phyloP scores from a whole-genome alignment of 352 stramenopile species.

The Pythium chondricola region DNA sequence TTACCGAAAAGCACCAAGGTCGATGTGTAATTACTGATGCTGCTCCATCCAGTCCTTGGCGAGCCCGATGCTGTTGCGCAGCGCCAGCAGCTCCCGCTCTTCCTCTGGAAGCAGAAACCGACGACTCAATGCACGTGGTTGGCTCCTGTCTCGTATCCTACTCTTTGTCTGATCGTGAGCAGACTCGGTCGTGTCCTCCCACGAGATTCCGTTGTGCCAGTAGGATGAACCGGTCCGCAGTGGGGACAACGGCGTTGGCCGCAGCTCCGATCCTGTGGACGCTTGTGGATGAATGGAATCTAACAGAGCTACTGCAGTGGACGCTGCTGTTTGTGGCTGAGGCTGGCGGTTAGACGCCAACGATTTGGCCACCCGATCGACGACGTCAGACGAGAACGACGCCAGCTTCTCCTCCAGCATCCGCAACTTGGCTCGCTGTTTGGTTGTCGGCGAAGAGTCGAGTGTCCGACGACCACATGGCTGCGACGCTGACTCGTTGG shows the following conservation, averaged over 20 bases:
- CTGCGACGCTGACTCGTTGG: background rate
- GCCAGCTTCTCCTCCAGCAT: conserved; percentile 50
- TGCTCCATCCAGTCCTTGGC: conserved; percentile 65
- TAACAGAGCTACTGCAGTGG: too few species aligned
- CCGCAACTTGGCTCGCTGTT: conserved; percentile 46
- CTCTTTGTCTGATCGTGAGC: too few species aligned
- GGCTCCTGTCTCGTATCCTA: too few species aligned
- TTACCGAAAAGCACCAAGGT: too few species aligned
- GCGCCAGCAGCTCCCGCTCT: conserved; percentile 36
- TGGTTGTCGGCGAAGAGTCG: conserved; percentile 32
- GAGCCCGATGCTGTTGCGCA: conserved; percentile 55
- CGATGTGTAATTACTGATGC: conserved; percentile 6
- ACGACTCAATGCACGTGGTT: conserved; percentile 5
- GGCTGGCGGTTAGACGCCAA: background rate
- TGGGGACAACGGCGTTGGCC: conserved; percentile 37
- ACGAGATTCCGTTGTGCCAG: conserved; percentile 52
- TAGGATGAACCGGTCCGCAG: conserved; percentile 35
- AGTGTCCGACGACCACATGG: background rate
- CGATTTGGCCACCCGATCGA: conserved; percentile 27
- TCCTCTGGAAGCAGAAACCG: conserved; percentile 59
- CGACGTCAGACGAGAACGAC: conserved; percentile 37
- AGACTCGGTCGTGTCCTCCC: conserved; percentile 18
- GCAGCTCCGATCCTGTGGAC: conserved; percentile 2
- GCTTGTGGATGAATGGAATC: too few species aligned
- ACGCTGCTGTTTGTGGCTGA: too few species aligned